Base-by-base conservation (phyloP, 176 grass and related monocot species). In the Musa acuminata region DNA sequence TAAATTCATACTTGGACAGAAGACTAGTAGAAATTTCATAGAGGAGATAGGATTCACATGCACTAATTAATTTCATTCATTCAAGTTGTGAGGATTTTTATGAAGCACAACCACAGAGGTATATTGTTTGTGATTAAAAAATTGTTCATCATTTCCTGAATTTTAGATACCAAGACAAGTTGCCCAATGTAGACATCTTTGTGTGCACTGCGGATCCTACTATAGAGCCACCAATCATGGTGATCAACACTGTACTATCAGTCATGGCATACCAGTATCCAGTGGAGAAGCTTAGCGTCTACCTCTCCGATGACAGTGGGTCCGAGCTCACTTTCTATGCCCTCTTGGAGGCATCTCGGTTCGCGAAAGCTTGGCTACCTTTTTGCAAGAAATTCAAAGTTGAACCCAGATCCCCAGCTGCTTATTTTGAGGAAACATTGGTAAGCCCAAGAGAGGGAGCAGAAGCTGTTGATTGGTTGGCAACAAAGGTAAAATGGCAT, bases 231-330 rank as follows among this genome's bases (percentile, higher is more conserved):
- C 92, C 92, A 4, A 96, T 68, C 43, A 75, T 96, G 48, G 92
- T 92, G 35, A 49, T 87, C 21, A 82, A 87, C 13, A 92, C 92
- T 0, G 17, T 92, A 35, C 81, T 96, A 1, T 92, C 89, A 0
- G 16, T 89, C 35, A 96, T 96, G 92, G 89, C 89, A 1, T 92
- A 89, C 35, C 69, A 89, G 50, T 92, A 89, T 49, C 89, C 92
- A 1, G 0, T 84, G 0, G 75, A 87, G 54, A 96, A 92, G 48
- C 51, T 96, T 9, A 89, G 29, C 23, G 74, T 92, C 9, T 96
- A 92, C 75, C 87, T 96, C 10, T 96, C 92, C 0, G 92, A 96
- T 17, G 92, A 96, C 0, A 86, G 78, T 3, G 84, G 92, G 67
- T 96, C 92, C 0, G 43, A 87, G 22, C 78, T 96, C 62, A 90